Evolutionary conservation across 805 yeast species (phyloP).

Genomic region (Kodamaea lidongshanica): DNA sequence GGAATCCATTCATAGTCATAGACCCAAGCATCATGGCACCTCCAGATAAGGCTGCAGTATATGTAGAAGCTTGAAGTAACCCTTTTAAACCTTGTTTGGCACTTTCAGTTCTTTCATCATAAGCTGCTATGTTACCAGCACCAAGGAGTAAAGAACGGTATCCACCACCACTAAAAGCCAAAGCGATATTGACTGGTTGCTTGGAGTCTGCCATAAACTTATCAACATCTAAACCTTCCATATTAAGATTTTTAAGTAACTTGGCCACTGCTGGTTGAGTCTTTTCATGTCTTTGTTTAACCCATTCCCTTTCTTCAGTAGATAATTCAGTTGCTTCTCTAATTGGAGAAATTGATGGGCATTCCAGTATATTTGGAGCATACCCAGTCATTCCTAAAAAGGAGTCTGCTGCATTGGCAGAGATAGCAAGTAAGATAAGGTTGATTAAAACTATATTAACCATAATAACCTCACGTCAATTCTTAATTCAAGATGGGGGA

Average conservation of each 20-base stretch:
- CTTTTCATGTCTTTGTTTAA: slow-evolving; percentile 17
- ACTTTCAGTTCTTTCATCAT: slow-evolving; percentile 66
- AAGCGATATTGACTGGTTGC: slow-evolving; percentile 19
- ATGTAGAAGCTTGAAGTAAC: slow-evolving; percentile 60
- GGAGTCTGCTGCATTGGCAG: no score
- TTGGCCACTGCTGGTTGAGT: slow-evolving; percentile 19
- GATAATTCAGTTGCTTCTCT: slow-evolving; percentile 24
- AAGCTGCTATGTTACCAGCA: slow-evolving; percentile 75
- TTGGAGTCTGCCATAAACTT: slow-evolving; percentile 14
- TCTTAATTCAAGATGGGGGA: no score
- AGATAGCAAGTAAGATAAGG: no score
- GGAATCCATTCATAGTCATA: slow-evolving; percentile 63
- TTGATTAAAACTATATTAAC: no score
- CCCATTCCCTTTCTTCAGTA: slow-evolving; percentile 20
- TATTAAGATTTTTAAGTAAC: slow-evolving; percentile 18
- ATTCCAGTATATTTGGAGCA: slow-evolving; percentile 26
- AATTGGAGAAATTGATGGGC: slow-evolving; percentile 20
- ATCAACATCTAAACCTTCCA: slow-evolving; percentile 18
- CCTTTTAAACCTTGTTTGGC: slow-evolving; percentile 57
- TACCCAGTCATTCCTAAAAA: no score
- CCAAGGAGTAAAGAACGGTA: slow-evolving; percentile 55
- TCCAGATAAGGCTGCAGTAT: slow-evolving; percentile 74
- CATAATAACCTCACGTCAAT: no score
- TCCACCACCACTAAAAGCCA: slow-evolving; percentile 38
- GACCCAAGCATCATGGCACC: slow-evolving; percentile 80